A percentile compares a stretch with the other conserved stretches of the same genome.
Evolutionary conservation across 1,139 yeast species (phyloP).

Genomic region (Suhomyces anneliseae): DNA sequence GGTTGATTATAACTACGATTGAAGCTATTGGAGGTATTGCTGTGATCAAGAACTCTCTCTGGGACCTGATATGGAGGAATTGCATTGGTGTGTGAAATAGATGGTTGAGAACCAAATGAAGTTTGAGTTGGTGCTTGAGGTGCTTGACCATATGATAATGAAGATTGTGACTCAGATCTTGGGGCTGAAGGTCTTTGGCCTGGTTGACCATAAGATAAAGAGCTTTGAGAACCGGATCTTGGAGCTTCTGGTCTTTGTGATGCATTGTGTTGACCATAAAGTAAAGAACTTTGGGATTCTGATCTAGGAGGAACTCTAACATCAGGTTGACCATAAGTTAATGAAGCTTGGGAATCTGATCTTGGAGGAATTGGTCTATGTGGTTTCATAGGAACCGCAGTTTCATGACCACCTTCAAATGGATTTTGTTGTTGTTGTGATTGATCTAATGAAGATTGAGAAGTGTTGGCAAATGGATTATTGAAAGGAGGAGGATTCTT

Average conservation of each 20-base stretch:
- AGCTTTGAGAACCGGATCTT: slow-evolving; percentile 8
- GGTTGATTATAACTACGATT: not conserved
- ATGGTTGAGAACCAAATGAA: not conserved
- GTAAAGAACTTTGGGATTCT: slow-evolving; percentile 11
- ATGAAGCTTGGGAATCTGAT: slow-evolving; percentile 4
- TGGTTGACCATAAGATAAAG: slow-evolving; percentile 2
- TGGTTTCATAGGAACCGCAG: no score
- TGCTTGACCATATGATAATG: not conserved
- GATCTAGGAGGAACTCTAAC: slow-evolving; percentile 5
- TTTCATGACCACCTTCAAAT: not conserved
- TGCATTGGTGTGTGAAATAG: not conserved
- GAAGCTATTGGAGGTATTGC: no score
- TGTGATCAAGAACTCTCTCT: not conserved
- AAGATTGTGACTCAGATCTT: not conserved
- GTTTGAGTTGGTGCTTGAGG: not conserved
- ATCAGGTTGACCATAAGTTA: slow-evolving; percentile 1
- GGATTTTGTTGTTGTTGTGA: slow-evolving; percentile 1
- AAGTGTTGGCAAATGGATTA: not conserved
- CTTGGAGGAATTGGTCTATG: slow-evolving; percentile 1
- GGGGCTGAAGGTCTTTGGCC: not conserved
- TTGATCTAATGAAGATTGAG: slow-evolving; percentile 1
- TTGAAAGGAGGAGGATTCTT: slow-evolving; percentile 2
- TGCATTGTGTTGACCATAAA: not conserved
- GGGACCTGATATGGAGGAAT: not conserved
- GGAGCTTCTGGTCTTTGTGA: not conserved